Base-by-base conservation (phyloP, 164 flowering plant species). In the Berberis vulgaris region DNA sequence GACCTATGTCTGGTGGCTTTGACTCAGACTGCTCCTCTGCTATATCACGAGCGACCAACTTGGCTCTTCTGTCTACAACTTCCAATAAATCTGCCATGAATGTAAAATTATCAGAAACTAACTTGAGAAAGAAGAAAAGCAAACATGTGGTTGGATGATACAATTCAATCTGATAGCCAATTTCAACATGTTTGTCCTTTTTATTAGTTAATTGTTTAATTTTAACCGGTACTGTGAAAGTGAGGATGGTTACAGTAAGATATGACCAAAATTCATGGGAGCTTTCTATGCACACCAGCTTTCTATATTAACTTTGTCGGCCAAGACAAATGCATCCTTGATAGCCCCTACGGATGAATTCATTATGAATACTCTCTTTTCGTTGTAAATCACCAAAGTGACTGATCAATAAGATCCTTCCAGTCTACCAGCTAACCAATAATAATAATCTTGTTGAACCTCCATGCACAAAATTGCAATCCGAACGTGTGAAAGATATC, bases 41-140 rank as follows among this genome's bases (percentile, higher is more conserved):
- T 70, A 84, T 71, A 50, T 95, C 99, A 64, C 76, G 79, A 11
- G 77, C 99, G 47, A 84, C 99, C 70, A 85, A 82, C 84, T 91
- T 95, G 64, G 99, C 99, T 72, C 84, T 80, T 66, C 98, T 84
- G 76, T 95, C 99, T 45, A 95, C 97, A 56, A 88, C 96, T 81
- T 95, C 99, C 63, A 95, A 84, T 69, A 95, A 73, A 84, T 82
- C 99, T 95, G 26, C 26, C 26, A 26, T 26, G 26, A 26, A 26
- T 26, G 26, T 26, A 26, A 26, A 26, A 26, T 26, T 26, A 26
- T 26, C 26, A 26, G 76, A 59, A 58, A 38, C 45, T 64, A 60
- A 42, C 60, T 53, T 49, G 49, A 10, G 39, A 61, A 7, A 47
- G 39, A 4, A 41, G 7, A 43, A 58, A 58, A 42, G 41, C n/a